Percentiles rank a stretch among this genome's conserved stretches.
Evolutionary conservation across 2,329 filamentous ascomycete species (phyloP).

Genomic region (Penicillium freii): DNA sequence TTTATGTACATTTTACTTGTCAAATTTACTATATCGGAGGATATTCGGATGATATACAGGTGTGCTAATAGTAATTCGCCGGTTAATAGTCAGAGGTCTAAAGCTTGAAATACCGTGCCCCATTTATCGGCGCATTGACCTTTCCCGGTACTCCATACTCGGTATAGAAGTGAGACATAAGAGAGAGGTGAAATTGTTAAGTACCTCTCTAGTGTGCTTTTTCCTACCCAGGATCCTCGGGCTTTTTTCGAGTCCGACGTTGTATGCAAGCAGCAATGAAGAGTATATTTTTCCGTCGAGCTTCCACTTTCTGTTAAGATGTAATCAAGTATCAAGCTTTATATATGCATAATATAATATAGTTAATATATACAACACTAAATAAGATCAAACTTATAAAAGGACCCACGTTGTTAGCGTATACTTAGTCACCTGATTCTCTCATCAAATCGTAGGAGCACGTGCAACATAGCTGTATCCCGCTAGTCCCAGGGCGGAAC

Average conservation of each 20-base stretch:
- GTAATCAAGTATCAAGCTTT: not conserved
- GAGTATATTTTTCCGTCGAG: not conserved
- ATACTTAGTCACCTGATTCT: constrained; percentile 10
- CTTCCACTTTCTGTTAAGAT: not conserved
- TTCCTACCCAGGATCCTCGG: not conserved
- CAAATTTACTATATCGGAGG: not conserved
- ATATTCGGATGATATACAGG: not conserved
- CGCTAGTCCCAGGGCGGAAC: constrained; percentile 16
- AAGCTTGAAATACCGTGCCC: not conserved
- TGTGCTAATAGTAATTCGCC: not conserved
- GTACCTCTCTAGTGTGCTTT: not conserved
- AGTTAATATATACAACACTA: not conserved
- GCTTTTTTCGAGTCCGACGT: not conserved
- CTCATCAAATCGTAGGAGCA: constrained; percentile 19
- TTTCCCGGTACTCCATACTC: not conserved
- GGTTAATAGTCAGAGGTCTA: not conserved
- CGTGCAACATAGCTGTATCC: constrained; percentile 19
- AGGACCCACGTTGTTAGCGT: not conserved
- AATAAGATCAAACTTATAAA: not conserved
- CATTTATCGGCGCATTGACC: not conserved
- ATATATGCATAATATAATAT: not conserved
- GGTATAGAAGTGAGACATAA: not conserved
- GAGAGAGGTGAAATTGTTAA: not conserved
- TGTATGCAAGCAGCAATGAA: not conserved
- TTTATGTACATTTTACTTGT: not conserved